These are phyloP conservation scores for Pichia sp. DNA, from an alignment of 1,139 yeast species.

Conservation along the genomic window DNA sequence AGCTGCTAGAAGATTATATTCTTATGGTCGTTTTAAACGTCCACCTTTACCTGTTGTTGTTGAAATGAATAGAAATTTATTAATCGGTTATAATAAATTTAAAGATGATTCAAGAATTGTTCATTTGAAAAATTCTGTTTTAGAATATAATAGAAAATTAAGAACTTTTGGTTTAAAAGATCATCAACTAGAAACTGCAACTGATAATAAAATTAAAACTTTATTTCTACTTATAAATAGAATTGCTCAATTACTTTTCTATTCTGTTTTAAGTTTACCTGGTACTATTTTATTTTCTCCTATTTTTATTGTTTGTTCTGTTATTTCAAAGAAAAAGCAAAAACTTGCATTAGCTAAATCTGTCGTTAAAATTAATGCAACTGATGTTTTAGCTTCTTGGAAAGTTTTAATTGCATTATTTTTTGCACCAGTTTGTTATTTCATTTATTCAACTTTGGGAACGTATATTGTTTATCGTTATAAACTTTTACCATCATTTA, in stretches of 20 bases:
- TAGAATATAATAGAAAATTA: slow-evolving; percentile 48
- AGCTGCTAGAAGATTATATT: slow-evolving; percentile 68
- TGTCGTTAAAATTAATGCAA: slow-evolving; percentile 63
- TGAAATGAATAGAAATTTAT: slow-evolving; percentile 64
- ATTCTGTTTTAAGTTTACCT: slow-evolving; percentile 50
- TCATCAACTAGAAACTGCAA: slow-evolving; percentile 57
- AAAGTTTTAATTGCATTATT: slow-evolving; percentile 63
- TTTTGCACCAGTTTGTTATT: slow-evolving; percentile 62
- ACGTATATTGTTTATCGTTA: slow-evolving; percentile 36
- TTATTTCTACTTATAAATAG: slow-evolving; percentile 36
- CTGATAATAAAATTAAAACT: slow-evolving; percentile 34
- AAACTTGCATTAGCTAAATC: slow-evolving; percentile 58
- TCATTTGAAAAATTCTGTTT: slow-evolving; percentile 45
- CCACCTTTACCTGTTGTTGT: slow-evolving; percentile 62
- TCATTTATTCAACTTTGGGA: slow-evolving; percentile 54
- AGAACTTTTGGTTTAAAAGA: slow-evolving; percentile 57
- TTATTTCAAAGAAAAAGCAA: slow-evolving; percentile 53
- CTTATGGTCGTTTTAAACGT: slow-evolving; percentile 29
- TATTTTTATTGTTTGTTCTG: slow-evolving; percentile 51
- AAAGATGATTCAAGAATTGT: slow-evolving; percentile 53
- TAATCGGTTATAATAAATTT: slow-evolving; percentile 57
- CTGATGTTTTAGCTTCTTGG: slow-evolving; percentile 74
- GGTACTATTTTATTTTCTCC: slow-evolving; percentile 65
- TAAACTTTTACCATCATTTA: slow-evolving; percentile 33
- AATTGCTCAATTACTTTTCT: slow-evolving; percentile 33